These are phyloP conservation scores for Yamadazyma triangularis DNA, from an alignment of 1,139 yeast genomes.

Conservation along the genomic window DNA sequence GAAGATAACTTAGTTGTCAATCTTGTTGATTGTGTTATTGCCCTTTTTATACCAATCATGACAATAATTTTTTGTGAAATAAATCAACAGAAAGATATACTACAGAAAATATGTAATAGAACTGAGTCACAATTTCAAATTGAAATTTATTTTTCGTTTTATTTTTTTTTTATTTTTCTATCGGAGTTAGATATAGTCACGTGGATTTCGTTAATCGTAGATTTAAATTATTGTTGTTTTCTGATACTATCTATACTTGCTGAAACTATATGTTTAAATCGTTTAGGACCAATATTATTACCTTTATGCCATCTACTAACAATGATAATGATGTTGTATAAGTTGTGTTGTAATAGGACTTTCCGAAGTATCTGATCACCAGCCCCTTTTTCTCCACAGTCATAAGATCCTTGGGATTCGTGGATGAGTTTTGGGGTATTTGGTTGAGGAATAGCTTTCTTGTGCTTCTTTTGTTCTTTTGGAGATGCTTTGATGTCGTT, in stretches of 20 bases:
- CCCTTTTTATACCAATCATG: background rate
- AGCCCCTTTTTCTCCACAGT: slow-evolving; percentile 65
- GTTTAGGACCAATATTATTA: slow-evolving; percentile 54
- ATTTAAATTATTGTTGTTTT: too few relatives aligned
- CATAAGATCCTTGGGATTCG: slow-evolving; percentile 52
- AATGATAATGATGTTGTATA: slow-evolving; percentile 53
- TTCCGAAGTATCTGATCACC: slow-evolving; percentile 51
- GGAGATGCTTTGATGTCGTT: background rate
- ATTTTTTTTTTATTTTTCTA: too few relatives aligned
- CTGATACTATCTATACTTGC: slow-evolving; percentile 48
- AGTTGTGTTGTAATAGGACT: slow-evolving; percentile 40
- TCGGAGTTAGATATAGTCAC: too few relatives aligned
- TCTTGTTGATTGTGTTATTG: background rate
- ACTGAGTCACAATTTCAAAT: too few relatives aligned
- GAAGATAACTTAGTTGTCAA: background rate
- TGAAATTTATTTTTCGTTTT: too few relatives aligned
- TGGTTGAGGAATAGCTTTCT: slow-evolving; percentile 5
- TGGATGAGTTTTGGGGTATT: slow-evolving; percentile 11
- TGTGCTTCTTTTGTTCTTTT: slow-evolving; percentile 3
- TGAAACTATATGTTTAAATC: slow-evolving; percentile 59
- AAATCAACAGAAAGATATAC: too few relatives aligned
- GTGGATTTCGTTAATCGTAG: too few relatives aligned
- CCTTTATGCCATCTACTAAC: slow-evolving; percentile 79
- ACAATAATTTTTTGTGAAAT: too few relatives aligned
- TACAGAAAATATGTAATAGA: too few relatives aligned